These are phyloP conservation scores for Penicillium thymicola DNA, from an alignment of 2,329 filamentous ascomycete species.

Conservation along the genomic window DNA sequence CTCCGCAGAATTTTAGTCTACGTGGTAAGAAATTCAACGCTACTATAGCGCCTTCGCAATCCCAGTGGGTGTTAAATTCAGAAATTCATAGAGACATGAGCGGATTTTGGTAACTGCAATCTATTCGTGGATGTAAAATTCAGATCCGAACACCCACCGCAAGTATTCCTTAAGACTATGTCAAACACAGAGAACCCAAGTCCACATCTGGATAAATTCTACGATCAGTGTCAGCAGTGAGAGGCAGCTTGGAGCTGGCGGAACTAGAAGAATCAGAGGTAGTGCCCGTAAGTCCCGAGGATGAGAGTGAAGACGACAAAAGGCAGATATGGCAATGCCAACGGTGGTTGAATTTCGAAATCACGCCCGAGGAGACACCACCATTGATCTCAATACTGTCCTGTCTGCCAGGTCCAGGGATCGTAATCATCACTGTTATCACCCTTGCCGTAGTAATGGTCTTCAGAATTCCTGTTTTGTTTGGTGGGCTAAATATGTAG, in stretches of 20 bases:
- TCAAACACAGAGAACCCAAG: neutral
- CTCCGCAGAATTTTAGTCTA: neutral
- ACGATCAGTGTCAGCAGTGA: neutral
- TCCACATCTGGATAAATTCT: neutral
- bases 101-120: neutral
- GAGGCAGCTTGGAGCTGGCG: no score
- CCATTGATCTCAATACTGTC: neutral
- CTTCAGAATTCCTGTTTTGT: neutral
- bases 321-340: neutral
- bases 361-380: neutral
- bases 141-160: accelerated
- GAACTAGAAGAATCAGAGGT: neutral
- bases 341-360: neutral
- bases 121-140: neutral
- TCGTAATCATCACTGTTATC: neutral
- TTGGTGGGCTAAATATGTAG: neutral
- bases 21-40: neutral
- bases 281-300: accelerated
- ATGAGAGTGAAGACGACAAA: neutral
- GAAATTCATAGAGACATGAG: neutral
- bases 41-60: neutral
- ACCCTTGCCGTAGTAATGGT: neutral
- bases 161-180: no score
- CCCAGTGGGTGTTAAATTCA: neutral
- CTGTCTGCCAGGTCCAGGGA: neutral